Evolutionary conservation across 1,284 basidiomycete species (phyloP), one percentile per base, ranked within the genome.

Genomic region (Sphaerobolus stellatus): DNA sequence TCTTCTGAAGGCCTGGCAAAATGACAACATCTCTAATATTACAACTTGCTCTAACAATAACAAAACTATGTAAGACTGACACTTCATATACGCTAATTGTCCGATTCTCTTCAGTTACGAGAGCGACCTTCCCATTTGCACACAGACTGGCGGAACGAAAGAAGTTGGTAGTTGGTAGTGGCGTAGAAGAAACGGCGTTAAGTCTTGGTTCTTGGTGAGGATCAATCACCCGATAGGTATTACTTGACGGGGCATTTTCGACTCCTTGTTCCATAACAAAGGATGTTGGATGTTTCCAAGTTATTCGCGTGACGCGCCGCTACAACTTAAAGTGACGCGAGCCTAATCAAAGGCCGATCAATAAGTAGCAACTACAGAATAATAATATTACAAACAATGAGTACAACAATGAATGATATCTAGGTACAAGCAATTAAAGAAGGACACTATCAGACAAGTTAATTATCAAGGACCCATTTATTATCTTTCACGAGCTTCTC

Each of bases 401-500:
- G n/a, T n/a, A n/a, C n/a, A n/a, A n/a, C n/a, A n/a, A n/a, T n/a
- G n/a, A n/a, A n/a, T n/a, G n/a, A n/a, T n/a, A n/a, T n/a, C n/a
- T n/a, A n/a, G n/a, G n/a, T n/a, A n/a, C n/a, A n/a, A n/a, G n/a
- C n/a, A n/a, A n/a, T n/a, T n/a, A n/a, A n/a, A n/a, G n/a, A n/a
- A n/a, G n/a, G n/a, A n/a, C n/a, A n/a, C n/a, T n/a, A n/a, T n/a
- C n/a, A 22, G 11, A 11, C 50, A 20, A 38, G 18, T 56, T 20
- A 70, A 16, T 75, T 68, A 60, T 86, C 82, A 53, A 87, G 62
- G 43, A 70, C 77, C 90, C 90, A 93, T 25, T 79, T 79, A 64
- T 92, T 92, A 65, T 91, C 87, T 66, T 92, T 92, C 50, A 89
- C 73, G 4, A 93, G 69, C 63, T 82, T 83, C 72, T 90, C 89